Conservation (phyloP, 371 early-diverging fungal species). For the Apophysomyces variabilis region DNA sequence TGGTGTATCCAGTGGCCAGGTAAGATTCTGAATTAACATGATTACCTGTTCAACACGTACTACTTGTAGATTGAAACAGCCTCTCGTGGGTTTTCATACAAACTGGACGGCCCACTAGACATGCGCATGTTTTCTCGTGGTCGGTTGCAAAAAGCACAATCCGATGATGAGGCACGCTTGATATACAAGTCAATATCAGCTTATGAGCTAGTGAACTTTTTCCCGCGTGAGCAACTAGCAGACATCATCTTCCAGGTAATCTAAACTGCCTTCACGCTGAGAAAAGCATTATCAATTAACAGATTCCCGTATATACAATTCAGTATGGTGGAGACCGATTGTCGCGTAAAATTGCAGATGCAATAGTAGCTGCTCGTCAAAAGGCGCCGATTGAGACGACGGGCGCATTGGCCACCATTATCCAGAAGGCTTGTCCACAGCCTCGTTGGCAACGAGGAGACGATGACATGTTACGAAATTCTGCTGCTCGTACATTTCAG, state of each 20-base stretch:
- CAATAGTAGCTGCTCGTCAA: constrained; percentile 62
- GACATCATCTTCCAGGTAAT: constrained; percentile 64
- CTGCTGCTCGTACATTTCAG: constrained; percentile 61
- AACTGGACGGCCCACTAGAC: constrained; percentile 71
- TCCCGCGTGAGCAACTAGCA: constrained; percentile 58
- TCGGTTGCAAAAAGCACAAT: constrained; percentile 13
- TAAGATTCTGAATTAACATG: constrained; percentile 16
- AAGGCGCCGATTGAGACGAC: constrained; percentile 60
- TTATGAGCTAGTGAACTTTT: constrained; percentile 58
- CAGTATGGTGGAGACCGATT: constrained; percentile 65
- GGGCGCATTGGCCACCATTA: constrained; percentile 51
- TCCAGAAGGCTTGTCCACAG: constrained; percentile 58
- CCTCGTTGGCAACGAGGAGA: constrained; percentile 50
- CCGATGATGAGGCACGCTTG: constrained; percentile 29
- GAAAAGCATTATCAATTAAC: no score
- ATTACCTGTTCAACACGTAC: background rate
- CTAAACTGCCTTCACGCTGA: no score
- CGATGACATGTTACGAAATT: constrained; percentile 54
- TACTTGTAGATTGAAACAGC: constrained; percentile 58
- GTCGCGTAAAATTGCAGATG: constrained; percentile 64
- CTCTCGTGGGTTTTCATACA: constrained; percentile 72
- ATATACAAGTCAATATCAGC: constrained; percentile 54
- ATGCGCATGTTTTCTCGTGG: constrained; percentile 67
- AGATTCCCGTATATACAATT: background rate
- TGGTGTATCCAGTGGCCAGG: constrained; percentile 70